Evolutionary conservation across 306 rosid species (phyloP).

Genomic region (Trifolium pratense): DNA sequence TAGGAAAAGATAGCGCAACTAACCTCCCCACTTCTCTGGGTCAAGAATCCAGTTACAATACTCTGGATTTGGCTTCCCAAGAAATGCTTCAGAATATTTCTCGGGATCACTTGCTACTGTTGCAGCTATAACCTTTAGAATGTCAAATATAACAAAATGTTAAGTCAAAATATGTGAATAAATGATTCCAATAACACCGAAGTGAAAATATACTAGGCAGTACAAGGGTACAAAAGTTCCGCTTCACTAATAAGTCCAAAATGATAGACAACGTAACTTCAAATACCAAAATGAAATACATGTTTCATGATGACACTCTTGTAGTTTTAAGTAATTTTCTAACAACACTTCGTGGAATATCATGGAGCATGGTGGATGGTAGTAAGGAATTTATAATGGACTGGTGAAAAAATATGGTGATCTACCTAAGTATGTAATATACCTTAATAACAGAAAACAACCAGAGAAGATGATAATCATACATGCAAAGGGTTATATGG

Average conservation of each 20-base stretch:
- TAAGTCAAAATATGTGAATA: conserved; percentile 11
- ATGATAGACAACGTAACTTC: conserved; percentile 14
- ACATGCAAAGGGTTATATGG: not conserved
- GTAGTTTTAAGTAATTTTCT: not conserved
- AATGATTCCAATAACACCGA: conserved; percentile 34
- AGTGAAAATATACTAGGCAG: not conserved
- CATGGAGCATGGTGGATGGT: conserved; percentile 1
- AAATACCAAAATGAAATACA: not conserved
- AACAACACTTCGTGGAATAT: not conserved
- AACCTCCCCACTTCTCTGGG: conserved; percentile 99
- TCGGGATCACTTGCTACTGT: conserved; percentile 84
- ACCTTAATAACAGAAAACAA: conserved; percentile 17
- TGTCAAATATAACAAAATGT: conserved; percentile 29
- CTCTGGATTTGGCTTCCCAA: conserved; percentile 86
- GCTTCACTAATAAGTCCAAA: conserved; percentile 17
- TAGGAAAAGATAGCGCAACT: conserved; percentile 36
- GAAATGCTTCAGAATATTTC: conserved; percentile 85
- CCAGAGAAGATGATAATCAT: conserved; percentile 10
- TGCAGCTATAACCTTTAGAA: conserved; percentile 85
- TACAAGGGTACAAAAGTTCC: conserved; percentile 15
- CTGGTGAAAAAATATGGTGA: conserved; percentile 7
- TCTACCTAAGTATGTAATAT: not conserved
- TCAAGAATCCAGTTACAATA: conserved; percentile 93
- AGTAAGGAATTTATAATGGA: not conserved
- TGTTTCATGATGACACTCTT: conserved; percentile 24